Evolutionary conservation across 2,329 filamentous ascomycete genomes (phyloP).

Genomic region (Colletotrichum plurivorum): DNA sequence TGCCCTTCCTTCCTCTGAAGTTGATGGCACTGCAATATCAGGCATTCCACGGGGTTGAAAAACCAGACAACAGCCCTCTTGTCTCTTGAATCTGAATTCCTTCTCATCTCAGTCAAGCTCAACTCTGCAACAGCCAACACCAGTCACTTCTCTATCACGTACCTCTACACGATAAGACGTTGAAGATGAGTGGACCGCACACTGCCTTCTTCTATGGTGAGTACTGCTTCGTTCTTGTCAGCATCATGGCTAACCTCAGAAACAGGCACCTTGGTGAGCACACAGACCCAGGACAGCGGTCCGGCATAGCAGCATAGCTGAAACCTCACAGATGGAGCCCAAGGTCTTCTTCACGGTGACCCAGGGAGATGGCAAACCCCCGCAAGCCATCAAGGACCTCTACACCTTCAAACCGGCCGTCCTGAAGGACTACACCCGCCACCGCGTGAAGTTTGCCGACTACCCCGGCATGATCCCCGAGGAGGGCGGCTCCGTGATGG

Average conservation of each 20-base stretch:
- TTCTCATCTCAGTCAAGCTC: background rate
- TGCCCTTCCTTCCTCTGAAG: too few species aligned
- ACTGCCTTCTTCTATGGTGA: constrained; percentile 72
- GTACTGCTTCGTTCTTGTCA: constrained; percentile 26
- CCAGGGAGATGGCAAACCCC: constrained; percentile 69
- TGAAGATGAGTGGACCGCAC: constrained; percentile 57
- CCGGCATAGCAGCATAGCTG: constrained; percentile 41
- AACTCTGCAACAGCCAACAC: background rate
- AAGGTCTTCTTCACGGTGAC: constrained; percentile 89
- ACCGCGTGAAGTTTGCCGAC: constrained; percentile 77
- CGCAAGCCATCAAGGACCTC: constrained; percentile 67
- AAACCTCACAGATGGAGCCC: constrained; percentile 76
- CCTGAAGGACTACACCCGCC: constrained; percentile 80
- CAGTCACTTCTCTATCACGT: background rate
- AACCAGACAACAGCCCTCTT: too few species aligned
- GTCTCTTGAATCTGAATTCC: background rate
- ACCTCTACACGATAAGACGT: background rate
- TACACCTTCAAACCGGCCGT: constrained; percentile 80
- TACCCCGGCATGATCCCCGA: constrained; percentile 84
- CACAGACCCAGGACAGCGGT: background rate
- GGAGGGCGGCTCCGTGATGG: constrained; percentile 73
- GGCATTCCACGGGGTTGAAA: too few species aligned
- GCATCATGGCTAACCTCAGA: constrained; percentile 4
- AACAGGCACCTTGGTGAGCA: constrained; percentile 53
- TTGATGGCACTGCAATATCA: too few species aligned